Conservation (phyloP, 352 stramenopile genomes). For the Pythium volutum region DNA sequence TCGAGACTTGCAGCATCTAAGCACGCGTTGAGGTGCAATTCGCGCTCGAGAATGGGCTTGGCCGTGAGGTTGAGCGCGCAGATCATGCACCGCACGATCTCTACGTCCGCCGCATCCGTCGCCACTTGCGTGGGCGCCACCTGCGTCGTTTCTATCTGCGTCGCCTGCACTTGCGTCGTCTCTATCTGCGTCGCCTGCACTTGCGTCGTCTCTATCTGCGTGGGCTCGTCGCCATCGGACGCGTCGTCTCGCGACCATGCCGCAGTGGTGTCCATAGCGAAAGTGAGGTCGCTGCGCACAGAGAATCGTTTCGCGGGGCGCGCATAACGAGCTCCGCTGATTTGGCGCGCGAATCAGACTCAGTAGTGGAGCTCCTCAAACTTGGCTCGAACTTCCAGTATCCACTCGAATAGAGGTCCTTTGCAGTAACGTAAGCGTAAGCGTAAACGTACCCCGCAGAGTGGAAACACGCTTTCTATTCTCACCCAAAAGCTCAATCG, state of each 20-base stretch:
- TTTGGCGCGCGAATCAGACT: conserved; percentile 16
- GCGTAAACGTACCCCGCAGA: conserved; percentile 15
- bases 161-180: conserved; percentile 30
- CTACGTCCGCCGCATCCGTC: neutral
- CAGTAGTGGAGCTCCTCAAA: no score
- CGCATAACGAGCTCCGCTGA: neutral
- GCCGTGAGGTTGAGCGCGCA: conserved; percentile 59
- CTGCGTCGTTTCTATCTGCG: conserved; percentile 25
- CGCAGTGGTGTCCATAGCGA: neutral
- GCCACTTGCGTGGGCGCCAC: conserved; percentile 2
- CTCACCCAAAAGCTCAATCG: neutral
- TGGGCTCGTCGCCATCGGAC: conserved; percentile 17
- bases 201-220: conserved; percentile 25
- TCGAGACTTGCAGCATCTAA: conserved; percentile 41
- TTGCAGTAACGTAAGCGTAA: conserved; percentile 2
- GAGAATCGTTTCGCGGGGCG: neutral
- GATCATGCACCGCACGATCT: conserved; percentile 44
- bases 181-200: conserved; percentile 1
- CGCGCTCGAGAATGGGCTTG: conserved; percentile 44
- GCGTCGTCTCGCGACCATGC: neutral
- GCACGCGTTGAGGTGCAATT: conserved; percentile 74
- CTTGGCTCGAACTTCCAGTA: neutral
- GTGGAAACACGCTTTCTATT: neutral
- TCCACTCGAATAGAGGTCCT: conserved; percentile 4
- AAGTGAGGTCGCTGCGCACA: neutral